Conservation (phyloP, 805 yeast species). For the Hyphopichia homilentoma region DNA sequence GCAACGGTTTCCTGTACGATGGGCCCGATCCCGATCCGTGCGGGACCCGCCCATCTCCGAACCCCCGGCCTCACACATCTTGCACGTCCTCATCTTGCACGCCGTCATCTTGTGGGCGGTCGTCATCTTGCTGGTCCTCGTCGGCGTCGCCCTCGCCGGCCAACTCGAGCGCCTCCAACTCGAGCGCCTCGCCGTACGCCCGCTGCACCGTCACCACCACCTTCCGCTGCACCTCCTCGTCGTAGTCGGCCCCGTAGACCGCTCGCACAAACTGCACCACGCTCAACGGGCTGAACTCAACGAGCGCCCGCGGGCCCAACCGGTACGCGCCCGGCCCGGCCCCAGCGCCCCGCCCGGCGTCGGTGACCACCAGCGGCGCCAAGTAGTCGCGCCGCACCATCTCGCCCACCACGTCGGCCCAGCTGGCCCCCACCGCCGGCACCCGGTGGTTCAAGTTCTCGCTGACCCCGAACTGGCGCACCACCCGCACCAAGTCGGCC, state of each 20-base stretch:
- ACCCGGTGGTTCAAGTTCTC: conserved; percentile 14
- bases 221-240: conserved; percentile 13
- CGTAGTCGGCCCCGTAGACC: conserved; percentile 22
- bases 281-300: conserved; percentile 29
- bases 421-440: conserved; percentile 17
- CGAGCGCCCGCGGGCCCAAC: conserved; percentile 29
- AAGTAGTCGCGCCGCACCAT: conserved; percentile 29
- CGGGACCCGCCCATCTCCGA: conserved; percentile 1
- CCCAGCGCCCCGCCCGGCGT: too few species aligned
- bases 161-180: too few species aligned
- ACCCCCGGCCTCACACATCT: neutral
- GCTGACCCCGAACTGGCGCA: conserved; percentile 26
- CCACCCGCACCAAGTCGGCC: conserved; percentile 15
- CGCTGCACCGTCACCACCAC: conserved; percentile 20
- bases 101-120: neutral
- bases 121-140: too few species aligned
- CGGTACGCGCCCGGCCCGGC: conserved; percentile 18
- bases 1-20: too few species aligned
- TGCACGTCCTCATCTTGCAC: neutral
- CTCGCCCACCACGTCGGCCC: conserved; percentile 20
- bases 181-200: conserved; percentile 15
- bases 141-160: too few species aligned
- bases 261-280: conserved; percentile 21
- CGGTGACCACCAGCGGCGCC: conserved; percentile 8
- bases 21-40: too few species aligned